Evolutionary conservation across 1,139 yeast species (phyloP).

Genomic region (Candida glucosophila): DNA sequence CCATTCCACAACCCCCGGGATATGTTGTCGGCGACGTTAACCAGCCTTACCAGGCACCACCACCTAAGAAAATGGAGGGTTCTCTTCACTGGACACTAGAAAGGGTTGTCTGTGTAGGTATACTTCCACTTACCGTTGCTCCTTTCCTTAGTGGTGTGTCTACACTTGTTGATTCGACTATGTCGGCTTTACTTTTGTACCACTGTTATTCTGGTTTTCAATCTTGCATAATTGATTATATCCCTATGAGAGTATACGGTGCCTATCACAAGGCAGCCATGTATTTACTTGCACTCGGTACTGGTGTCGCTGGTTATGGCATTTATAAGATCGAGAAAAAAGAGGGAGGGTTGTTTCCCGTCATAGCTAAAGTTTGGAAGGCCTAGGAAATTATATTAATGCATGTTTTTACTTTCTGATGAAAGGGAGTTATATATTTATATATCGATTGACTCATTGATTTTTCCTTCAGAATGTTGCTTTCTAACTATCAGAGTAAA

Average conservation of each 20-base stretch:
- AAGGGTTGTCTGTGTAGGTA: constrained; percentile 52
- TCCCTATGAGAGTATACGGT: constrained; percentile 80
- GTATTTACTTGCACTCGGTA: constrained; percentile 59
- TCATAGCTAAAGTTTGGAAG: constrained; percentile 31
- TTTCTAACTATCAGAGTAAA: too few relatives aligned
- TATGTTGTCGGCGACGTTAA: constrained; percentile 67
- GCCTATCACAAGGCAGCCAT: constrained; percentile 56
- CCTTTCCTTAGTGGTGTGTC: constrained; percentile 67
- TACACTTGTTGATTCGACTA: constrained; percentile 65
- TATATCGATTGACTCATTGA: too few relatives aligned
- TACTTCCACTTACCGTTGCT: constrained; percentile 66
- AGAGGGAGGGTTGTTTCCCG: constrained; percentile 34
- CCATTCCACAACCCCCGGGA: constrained; percentile 62
- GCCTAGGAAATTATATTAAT: too few relatives aligned
- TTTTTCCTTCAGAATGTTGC: too few relatives aligned
- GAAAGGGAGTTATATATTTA: too few relatives aligned
- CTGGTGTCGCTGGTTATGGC: constrained; percentile 70
- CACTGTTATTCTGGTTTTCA: constrained; percentile 80
- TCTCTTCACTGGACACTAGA: constrained; percentile 89
- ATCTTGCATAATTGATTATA: constrained; percentile 82
- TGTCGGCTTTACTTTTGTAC: constrained; percentile 53
- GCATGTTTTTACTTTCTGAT: too few relatives aligned
- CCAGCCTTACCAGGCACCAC: constrained; percentile 67
- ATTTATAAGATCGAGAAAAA: constrained; percentile 71
- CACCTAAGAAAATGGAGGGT: constrained; percentile 58